Base-by-base conservation (phyloP, 768 basidiomycete species). In the Tephrocybe sp. region DNA sequence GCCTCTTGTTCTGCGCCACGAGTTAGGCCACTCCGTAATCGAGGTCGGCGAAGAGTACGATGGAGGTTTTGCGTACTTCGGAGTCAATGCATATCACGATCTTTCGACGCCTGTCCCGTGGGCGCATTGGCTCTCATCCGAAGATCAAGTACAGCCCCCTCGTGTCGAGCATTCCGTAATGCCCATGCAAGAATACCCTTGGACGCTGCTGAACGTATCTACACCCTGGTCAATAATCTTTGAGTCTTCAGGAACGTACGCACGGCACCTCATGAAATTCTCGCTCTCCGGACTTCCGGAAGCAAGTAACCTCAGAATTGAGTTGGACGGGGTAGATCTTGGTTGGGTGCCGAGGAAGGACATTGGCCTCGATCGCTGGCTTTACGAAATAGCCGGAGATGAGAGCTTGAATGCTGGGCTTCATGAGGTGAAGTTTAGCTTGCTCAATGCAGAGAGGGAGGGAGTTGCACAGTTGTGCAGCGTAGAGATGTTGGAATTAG, bases 1-100 rank as follows among this genome's bases (percentile, higher is more conserved):
- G 0, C 79, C 87, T 14, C 75, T 87, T 16, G 86, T 90, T 5
- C 75, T 91, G 26, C 78, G 87, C 5, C 89, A 89, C 59, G 89
- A 90, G 65, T 78, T 90, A 1, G 89, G 89, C 0, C 89, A 92
- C 66, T 88, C 86, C 19, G 80, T 90, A 42, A 87, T 90, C 57
- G 70, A 80, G 6, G 83, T 89, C 16, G 89, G 89, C 4, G 89
- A 91, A 67, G 89, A 90, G 68, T 90, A 92, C 61, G 89, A 91
- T 56, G 89, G 88, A 11, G 89, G 87, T 4, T 81, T 66, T 53
- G 83, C 73, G 3, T 92, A 91, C 64, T 87, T 76, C 58, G 89
- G 89, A 13, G 73, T 76, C 32, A 88, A 92, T 59, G 78, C 85
- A 3, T 73, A 74, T 22, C 68, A 76, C 39, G 64, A 81, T 54